These are phyloP conservation scores for Xylaria digitata DNA, from an alignment of 2,329 filamentous ascomycete genomes.

Conservation along the genomic window DNA sequence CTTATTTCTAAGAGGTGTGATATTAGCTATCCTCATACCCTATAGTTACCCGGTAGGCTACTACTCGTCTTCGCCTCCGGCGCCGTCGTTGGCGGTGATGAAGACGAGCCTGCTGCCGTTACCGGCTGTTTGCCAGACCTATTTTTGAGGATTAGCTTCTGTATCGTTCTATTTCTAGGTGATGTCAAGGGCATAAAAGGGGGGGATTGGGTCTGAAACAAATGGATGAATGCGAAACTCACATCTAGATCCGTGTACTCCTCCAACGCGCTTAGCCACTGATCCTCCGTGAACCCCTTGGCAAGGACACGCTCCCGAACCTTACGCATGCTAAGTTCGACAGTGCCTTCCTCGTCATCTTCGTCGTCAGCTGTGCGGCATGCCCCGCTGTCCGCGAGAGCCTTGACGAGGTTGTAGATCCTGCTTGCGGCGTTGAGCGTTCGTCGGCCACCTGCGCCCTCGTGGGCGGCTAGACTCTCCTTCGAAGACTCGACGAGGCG, in stretches of 20 bases:
- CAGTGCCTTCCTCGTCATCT: slow-evolving; percentile 62
- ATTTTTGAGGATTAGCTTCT: slow-evolving; percentile 31
- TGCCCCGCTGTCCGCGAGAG: slow-evolving; percentile 85
- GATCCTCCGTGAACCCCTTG: slow-evolving; percentile 96
- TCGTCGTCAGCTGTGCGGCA: slow-evolving; percentile 76
- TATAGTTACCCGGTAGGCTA: not conserved
- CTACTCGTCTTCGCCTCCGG: slow-evolving; percentile 42
- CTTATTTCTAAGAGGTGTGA: no score
- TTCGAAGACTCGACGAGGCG: slow-evolving; percentile 93
- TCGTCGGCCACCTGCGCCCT: slow-evolving; percentile 63
- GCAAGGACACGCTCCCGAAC: slow-evolving; percentile 92
- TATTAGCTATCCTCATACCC: no score
- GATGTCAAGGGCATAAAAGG: slow-evolving; percentile 35
- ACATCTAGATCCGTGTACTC: slow-evolving; percentile 92
- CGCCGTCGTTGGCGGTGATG: slow-evolving; percentile 59
- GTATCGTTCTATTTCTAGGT: slow-evolving; percentile 42
- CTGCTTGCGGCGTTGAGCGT: slow-evolving; percentile 85
- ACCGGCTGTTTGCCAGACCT: slow-evolving; percentile 84
- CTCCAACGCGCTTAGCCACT: slow-evolving; percentile 86
- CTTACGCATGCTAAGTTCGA: slow-evolving; percentile 86
- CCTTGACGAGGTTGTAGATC: slow-evolving; percentile 95
- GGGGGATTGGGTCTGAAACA: not conserved
- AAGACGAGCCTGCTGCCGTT: slow-evolving; percentile 78
- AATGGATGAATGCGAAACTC: slow-evolving; percentile 61
- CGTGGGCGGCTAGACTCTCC: slow-evolving; percentile 83